Evolutionary conservation across 1,139 yeast species (phyloP), one percentile per base, ranked within the genome.

Genomic region (Suhomyces coccinellae): DNA sequence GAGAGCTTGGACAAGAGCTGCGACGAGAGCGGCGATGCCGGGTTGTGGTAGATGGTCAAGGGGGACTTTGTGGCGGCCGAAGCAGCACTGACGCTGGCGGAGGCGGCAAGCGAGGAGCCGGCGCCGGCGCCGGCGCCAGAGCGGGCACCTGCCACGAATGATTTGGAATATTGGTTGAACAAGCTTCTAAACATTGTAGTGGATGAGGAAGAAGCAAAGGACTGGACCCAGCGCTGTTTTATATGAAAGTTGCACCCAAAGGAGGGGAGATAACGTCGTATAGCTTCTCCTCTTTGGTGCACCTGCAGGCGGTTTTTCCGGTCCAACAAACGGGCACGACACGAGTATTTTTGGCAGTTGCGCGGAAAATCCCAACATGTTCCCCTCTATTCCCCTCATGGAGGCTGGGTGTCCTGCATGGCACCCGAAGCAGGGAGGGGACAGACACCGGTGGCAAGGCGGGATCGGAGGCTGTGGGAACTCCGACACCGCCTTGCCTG

Each of bases 31-130:
- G 57, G 52, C 27, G 65, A 62, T 36, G 56, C 51, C 16, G 68
- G 48, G 51, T 66, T 63, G 57, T 67, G 72, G 56, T 66, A 67
- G 38, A 67, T 54, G n/a, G 69, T 61, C 40, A 66, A 58, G n/a
- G 49, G 40, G n/a, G 32, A 29, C 10, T 24, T 40, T 31, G 49
- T 39, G 14, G 40, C 39, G 35, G 35, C 29, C 34, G 40, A 24
- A 14, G 30, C 12, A 13, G 35, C 17, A 12, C 16, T 15, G 27
- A 36, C 9, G 35, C 30, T 22, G 27, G 26, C 24, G 41, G 24
- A 12, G 24, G 30, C 34, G 3, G 35, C 43, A 30, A 43, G 12
- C 32, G 35, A 41, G 32, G 46, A 40, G 39, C 43, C 43, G 20
- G 48, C 40, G 36, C 42, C 38, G 27, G 45, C 34, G 20, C 40